Conservation (phyloP, 2,329 filamentous ascomycete species). For the Neonectria faginata region DNA sequence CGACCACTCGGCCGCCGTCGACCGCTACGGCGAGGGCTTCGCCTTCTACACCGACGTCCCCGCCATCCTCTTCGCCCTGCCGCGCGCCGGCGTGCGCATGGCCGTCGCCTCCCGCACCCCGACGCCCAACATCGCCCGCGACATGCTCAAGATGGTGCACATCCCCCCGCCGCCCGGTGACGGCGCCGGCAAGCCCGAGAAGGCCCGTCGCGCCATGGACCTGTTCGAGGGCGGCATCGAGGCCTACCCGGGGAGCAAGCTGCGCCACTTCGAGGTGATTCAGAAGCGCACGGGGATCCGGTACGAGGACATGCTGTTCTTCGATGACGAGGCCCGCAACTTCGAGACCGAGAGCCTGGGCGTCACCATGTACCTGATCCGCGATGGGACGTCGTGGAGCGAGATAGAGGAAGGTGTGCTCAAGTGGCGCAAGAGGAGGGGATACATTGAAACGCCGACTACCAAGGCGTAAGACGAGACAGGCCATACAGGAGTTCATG, state of each 20-base stretch:
- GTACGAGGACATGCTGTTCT: slow-evolving; percentile 92
- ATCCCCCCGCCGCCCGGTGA: slow-evolving; percentile 53
- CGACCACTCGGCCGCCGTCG: slow-evolving; percentile 58
- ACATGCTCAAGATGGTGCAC: slow-evolving; percentile 82
- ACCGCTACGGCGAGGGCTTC: slow-evolving; percentile 73
- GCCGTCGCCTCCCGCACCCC: slow-evolving; percentile 85
- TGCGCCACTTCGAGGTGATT: slow-evolving; percentile 83
- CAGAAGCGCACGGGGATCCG: slow-evolving; percentile 76
- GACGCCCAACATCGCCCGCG: slow-evolving; percentile 81
- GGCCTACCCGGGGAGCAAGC: slow-evolving; percentile 83
- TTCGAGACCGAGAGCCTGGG: slow-evolving; percentile 82
- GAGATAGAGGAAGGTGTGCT: slow-evolving; percentile 84
- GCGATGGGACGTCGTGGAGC: slow-evolving; percentile 79
- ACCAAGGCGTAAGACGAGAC: background rate
- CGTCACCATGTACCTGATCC: slow-evolving; percentile 85
- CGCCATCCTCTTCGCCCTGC: slow-evolving; percentile 71
- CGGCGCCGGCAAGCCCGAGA: slow-evolving; percentile 41
- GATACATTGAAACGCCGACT: slow-evolving; percentile 48
- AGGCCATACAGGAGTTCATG: background rate
- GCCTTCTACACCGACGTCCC: slow-evolving; percentile 79
- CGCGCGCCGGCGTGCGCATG: slow-evolving; percentile 61
- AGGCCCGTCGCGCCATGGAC: slow-evolving; percentile 63
- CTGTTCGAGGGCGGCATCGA: slow-evolving; percentile 71
- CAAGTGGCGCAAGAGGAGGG: slow-evolving; percentile 82
- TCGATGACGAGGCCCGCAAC: slow-evolving; percentile 92